Evolutionary conservation across 768 basidiomycete species (phyloP), one percentile per base, ranked within the genome.

Genomic region (Agaricus bisporus): DNA sequence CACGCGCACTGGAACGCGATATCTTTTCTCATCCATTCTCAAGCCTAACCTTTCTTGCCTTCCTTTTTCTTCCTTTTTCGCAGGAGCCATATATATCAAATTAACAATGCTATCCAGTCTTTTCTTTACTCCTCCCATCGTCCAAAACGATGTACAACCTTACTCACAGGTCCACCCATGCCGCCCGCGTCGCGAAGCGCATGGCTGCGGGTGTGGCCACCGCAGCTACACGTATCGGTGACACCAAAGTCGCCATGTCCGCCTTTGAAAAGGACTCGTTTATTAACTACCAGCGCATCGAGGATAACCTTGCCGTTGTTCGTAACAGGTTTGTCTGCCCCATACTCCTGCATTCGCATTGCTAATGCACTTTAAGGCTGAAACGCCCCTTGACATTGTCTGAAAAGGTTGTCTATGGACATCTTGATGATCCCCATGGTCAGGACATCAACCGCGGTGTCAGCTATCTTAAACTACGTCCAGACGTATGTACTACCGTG

Each of bases 351-450:
- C 9, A 38, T 42, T 14, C 18, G 17, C 15, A 37, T 48, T 35
- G n/a, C 57, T 64, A 48, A 51, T 36, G 25, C 55, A 26, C 41
- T 55, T 28, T 39, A 8, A 95, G 94, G 68, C 76, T 97, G 61
- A 81, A 86, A 63, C 89, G 92, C 35, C 94, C 94, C 41, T 73
- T 97, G 70, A 97, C 95, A 14, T 72, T 95, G 61, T 94, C 95
- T 55, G 95, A 98, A 73, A 97, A 98, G 82, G 88, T 97, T 65
- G 77, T 98, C 38, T 99, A 99, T 70, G 97, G 97, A 54, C 97
- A 99, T 76, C 80, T 98, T 61, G 95, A 98, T 71, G 90, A 98
- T 72, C 85, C 95, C 50, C 85, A 86, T 61, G 81, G 84, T 64
- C 91, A 94, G 69, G 91, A 95, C 64, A 89, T 99, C 65, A 81